phyloP scores from a whole-genome alignment of 1,284 basidiomycete genomes.

The Vanrija sp. region DNA sequence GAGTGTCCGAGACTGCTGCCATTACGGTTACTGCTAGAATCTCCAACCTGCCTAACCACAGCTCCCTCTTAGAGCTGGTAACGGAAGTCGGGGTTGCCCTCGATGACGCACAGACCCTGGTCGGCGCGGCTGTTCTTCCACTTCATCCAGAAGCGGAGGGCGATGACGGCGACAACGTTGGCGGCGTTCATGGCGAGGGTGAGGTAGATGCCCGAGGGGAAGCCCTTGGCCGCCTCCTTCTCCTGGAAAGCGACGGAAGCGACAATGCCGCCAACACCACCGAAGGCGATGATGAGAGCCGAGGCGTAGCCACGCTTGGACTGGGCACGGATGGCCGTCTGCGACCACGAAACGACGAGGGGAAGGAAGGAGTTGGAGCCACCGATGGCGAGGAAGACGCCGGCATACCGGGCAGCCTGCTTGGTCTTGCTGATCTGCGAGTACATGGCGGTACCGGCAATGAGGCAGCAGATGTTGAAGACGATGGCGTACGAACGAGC shows the following conservation, averaged over 20 bases:
- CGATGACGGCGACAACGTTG: neutral
- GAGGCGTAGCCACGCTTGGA: constrained; percentile 44
- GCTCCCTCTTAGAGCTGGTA: constrained; percentile 4
- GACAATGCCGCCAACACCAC: constrained; percentile 51
- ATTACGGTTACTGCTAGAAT: no score
- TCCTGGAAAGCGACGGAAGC: constrained; percentile 33
- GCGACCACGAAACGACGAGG: constrained; percentile 38
- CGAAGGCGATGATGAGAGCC: constrained; percentile 47
- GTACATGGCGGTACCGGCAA: constrained; percentile 18
- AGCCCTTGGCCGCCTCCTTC: constrained; percentile 30
- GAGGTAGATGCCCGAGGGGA: constrained; percentile 22
- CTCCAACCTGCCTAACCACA: no score
- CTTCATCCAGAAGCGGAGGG: constrained; percentile 5
- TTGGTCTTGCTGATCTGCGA: neutral
- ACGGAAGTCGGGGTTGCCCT: constrained; percentile 10
- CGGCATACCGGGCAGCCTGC: constrained; percentile 7
- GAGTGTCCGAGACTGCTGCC: no score
- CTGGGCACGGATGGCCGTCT: constrained; percentile 50
- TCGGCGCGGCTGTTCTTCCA: constrained; percentile 11
- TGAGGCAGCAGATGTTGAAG: constrained; percentile 10
- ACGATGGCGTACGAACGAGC: constrained; percentile 8
- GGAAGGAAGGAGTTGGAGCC: constrained; percentile 38
- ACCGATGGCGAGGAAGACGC: constrained; percentile 47
- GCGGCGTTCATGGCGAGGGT: constrained; percentile 25
- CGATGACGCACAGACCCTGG: constrained; percentile 8